These are phyloP conservation scores for Corymbia calophylla DNA, from an alignment of 441 rosid species.

Conservation along the genomic window DNA sequence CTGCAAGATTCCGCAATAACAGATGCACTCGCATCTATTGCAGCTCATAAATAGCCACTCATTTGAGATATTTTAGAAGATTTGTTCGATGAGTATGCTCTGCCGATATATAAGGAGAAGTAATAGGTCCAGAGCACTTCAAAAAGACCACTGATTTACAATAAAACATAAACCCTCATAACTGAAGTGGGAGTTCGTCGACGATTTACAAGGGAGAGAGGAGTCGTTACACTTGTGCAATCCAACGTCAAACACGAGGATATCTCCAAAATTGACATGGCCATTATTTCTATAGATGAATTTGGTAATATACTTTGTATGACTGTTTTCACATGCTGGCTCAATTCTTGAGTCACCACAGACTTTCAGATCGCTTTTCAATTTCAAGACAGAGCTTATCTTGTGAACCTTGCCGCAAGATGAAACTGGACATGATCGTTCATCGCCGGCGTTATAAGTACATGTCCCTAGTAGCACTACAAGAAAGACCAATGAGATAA, in stretches of 20 bases:
- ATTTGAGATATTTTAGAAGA: not conserved
- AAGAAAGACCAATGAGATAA: no score
- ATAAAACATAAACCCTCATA: not conserved
- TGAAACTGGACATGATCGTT: not conserved
- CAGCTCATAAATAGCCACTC: not conserved
- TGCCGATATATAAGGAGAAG: fast-evolving
- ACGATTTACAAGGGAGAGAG: not conserved
- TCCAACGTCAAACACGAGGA: no score
- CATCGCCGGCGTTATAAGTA: no score
- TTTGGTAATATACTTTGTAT: fast-evolving
- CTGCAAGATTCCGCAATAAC: not conserved
- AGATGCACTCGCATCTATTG: not conserved
- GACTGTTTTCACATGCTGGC: not conserved
- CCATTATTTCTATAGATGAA: not conserved
- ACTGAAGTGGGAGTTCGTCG: not conserved
- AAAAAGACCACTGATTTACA: not conserved
- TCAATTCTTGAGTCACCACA: not conserved
- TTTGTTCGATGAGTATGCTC: not conserved
- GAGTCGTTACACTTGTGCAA: not conserved
- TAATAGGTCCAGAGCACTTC: not conserved
- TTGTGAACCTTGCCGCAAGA: no score
- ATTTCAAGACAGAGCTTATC: no score
- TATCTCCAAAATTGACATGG: not conserved
- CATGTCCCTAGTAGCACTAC: no score
- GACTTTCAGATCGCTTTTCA: fast-evolving